Percentiles rank a stretch among this genome's conserved stretches.
phyloP scores from a whole-genome alignment of 176 grass and related monocot genomes.

The Musa acuminata region DNA sequence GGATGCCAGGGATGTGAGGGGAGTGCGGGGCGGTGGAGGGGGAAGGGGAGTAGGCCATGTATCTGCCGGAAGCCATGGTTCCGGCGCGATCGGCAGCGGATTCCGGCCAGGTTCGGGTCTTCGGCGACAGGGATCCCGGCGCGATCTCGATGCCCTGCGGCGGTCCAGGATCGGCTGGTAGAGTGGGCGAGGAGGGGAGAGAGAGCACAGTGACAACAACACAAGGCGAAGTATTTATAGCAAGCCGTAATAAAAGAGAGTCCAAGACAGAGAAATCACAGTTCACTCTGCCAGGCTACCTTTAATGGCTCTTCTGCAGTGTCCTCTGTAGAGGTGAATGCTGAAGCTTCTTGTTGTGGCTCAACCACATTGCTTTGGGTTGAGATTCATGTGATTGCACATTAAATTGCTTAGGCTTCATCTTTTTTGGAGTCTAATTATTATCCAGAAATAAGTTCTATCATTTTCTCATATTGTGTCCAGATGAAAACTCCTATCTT shows the following conservation, averaged over 20 bases:
- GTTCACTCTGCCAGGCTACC: too few species aligned
- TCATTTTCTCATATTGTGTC: too few species aligned
- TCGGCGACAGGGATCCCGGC: neutral
- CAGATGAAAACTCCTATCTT: too few species aligned
- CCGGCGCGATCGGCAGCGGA: conserved; percentile 2
- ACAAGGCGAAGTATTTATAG: too few species aligned
- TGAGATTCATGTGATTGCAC: too few species aligned
- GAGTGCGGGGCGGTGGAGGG: conserved; percentile 84
- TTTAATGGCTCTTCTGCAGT: too few species aligned
- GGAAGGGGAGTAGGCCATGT: conserved; percentile 97
- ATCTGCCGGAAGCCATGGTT: conserved; percentile 74
- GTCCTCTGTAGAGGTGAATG: neutral
- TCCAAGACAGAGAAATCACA: too few species aligned
- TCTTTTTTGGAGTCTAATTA: too few species aligned
- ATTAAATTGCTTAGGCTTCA: too few species aligned
- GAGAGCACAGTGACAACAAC: neutral
- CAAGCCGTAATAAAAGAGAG: too few species aligned
- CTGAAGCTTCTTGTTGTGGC: neutral
- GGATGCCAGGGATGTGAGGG: conserved; percentile 62
- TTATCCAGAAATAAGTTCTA: too few species aligned
- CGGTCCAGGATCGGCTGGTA: neutral
- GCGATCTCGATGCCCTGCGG: neutral
- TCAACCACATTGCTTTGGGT: neutral
- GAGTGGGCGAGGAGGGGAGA: neutral
- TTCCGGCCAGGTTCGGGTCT: conserved; percentile 1